phyloP scores from a whole-genome alignment of 495 filamentous ascomycete genomes.

The Podospora appendiculata region DNA sequence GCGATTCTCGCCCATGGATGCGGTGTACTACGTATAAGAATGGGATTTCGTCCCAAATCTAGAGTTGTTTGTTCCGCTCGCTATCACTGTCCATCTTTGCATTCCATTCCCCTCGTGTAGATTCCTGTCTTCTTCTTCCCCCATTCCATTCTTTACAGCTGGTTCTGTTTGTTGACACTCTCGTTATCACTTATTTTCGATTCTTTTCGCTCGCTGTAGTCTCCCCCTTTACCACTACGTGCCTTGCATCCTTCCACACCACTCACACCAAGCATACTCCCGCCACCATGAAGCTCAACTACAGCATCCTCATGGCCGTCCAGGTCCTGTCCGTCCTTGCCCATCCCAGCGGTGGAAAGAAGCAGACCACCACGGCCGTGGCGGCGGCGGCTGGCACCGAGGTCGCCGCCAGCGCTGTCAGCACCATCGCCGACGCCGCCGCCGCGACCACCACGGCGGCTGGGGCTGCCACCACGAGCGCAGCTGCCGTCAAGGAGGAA shows the following conservation, averaged over 20 bases:
- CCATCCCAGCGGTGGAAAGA: conserved; percentile 8
- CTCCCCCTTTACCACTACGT: too few species aligned
- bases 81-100: too few species aligned
- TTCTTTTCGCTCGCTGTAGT: too few species aligned
- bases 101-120: too few species aligned
- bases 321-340: conserved; percentile 18
- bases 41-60: too few species aligned
- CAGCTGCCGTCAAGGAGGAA: conserved; percentile 2
- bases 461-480: background rate
- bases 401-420: background rate
- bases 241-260: background rate
- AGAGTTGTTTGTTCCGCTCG: too few species aligned
- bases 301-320: conserved; percentile 14
- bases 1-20: too few species aligned
- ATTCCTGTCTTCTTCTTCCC: too few species aligned
- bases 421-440: conserved; percentile 5
- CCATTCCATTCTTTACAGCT: too few species aligned
- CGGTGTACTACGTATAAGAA: too few species aligned
- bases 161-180: too few species aligned
- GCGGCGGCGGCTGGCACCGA: background rate
- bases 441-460: conserved; percentile 5
- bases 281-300: conserved; percentile 19
- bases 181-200: too few species aligned
- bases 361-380: background rate
- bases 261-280: background rate